Evolutionary conservation across 768 basidiomycete genomes (phyloP).

Genomic region (Amanita phalloides): DNA sequence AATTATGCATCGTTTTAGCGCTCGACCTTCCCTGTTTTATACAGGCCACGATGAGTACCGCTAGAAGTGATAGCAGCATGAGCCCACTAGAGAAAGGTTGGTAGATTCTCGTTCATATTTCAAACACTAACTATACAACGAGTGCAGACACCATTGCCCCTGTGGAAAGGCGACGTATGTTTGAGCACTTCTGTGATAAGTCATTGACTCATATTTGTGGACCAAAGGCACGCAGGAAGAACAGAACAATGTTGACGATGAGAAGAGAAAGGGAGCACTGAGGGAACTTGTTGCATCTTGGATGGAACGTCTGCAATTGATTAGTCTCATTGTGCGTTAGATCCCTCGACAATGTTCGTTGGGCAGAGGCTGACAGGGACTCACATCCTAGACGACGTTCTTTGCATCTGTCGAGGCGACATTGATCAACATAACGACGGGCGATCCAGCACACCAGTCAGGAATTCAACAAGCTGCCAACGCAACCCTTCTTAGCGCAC

Average conservation of each 20-base stretch:
- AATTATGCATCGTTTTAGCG: not conserved
- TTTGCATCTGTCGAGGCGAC: slow-evolving; percentile 50
- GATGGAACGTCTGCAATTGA: slow-evolving; percentile 53
- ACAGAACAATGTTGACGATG: slow-evolving; percentile 37
- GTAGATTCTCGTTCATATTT: not conserved
- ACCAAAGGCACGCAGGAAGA: slow-evolving; percentile 27
- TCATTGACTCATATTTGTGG: not conserved
- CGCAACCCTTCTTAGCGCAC: slow-evolving; percentile 36
- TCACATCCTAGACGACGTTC: slow-evolving; percentile 40
- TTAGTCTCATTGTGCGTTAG: slow-evolving; percentile 32
- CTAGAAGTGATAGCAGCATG: not conserved
- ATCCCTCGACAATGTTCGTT: not conserved
- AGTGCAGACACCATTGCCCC: not conserved
- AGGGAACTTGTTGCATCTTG: slow-evolving; percentile 44
- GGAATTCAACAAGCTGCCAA: slow-evolving; percentile 25
- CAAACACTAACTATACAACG: not conserved
- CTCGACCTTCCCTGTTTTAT: not conserved
- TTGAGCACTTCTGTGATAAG: not conserved
- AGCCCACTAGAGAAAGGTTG: not conserved
- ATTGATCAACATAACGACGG: slow-evolving; percentile 34
- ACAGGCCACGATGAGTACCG: not conserved
- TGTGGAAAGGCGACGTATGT: not conserved
- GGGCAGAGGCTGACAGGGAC: not conserved
- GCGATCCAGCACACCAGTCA: slow-evolving; percentile 10
- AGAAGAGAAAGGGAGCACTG: slow-evolving; percentile 31